These are phyloP conservation scores for Fraxinus xanthoxyloides DNA, from an alignment of 305 asterid species.

Conservation along the genomic window DNA sequence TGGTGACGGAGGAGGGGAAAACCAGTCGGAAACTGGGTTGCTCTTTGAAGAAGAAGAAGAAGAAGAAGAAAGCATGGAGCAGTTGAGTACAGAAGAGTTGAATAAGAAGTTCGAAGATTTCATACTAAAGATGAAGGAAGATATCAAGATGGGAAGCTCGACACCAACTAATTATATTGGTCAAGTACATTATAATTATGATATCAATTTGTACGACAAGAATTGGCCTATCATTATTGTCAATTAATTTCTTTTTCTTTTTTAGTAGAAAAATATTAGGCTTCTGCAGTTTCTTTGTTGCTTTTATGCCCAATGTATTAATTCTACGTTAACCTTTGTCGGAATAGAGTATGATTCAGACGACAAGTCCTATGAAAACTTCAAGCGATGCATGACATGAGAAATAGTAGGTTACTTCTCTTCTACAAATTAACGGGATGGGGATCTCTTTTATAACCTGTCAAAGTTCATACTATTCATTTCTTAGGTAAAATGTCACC, in stretches of 20 bases:
- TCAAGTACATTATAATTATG: slow-evolving; percentile 18
- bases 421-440: not conserved
- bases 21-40: not conserved
- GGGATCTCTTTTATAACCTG: too few species aligned
- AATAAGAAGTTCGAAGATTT: slow-evolving; percentile 48
- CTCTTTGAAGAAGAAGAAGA: not conserved
- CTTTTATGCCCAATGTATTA: not conserved
- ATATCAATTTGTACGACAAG: not conserved
- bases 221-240: not conserved
- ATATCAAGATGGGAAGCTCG: slow-evolving; percentile 29
- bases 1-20: not conserved
- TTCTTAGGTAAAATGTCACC: not conserved
- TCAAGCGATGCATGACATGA: not conserved
- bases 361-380: not conserved
- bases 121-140: slow-evolving; percentile 41
- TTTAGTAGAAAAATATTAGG: not conserved
- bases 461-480: not conserved
- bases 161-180: slow-evolving; percentile 10
- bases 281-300: not conserved
- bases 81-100: slow-evolving; percentile 35
- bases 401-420: not conserved
- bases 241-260: not conserved
- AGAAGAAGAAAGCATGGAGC: slow-evolving; percentile 13
- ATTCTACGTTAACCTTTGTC: not conserved
- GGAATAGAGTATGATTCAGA: not conserved